Conservation (phyloP, 139 green algal genomes). For the Limnomonas spitsbergensis region DNA sequence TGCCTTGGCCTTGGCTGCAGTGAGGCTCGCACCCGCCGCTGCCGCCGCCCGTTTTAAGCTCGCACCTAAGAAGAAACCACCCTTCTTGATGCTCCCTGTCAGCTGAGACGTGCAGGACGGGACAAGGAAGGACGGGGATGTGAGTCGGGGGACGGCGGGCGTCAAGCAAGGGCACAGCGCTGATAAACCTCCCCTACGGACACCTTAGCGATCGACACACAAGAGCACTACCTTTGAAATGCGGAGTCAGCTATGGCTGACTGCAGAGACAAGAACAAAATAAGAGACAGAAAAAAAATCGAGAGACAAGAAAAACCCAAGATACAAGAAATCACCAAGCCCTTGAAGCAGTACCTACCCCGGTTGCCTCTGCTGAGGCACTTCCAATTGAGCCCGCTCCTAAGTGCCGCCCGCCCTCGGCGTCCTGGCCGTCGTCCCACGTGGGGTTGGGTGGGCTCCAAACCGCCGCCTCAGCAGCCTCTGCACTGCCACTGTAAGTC, state of each 20-base stretch:
- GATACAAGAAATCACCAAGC: too few species aligned
- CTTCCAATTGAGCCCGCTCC: background rate
- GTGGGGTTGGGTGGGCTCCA: background rate
- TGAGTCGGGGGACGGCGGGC: background rate
- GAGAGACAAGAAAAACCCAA: too few species aligned
- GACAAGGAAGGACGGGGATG: slow-evolving; percentile 2
- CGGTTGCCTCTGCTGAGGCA: background rate
- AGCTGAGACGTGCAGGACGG: background rate
- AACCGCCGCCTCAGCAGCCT: background rate
- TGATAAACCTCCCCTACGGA: background rate
- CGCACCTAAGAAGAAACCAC: background rate
- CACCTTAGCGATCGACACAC: background rate
- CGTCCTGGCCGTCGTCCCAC: background rate
- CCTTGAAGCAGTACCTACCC: background rate
- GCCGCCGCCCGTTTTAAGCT: background rate
- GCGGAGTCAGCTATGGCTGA: background rate
- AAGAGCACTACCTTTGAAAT: background rate
- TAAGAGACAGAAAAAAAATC: too few species aligned
- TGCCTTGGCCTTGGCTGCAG: background rate
- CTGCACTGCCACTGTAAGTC: background rate
- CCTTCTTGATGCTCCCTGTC: background rate
- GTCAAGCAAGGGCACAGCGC: background rate
- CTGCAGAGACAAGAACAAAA: too few species aligned
- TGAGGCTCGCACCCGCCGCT: background rate
- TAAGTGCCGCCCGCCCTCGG: too few species aligned